Base-by-base conservation (phyloP, 768 basidiomycete genomes). In the Chiua virens region DNA sequence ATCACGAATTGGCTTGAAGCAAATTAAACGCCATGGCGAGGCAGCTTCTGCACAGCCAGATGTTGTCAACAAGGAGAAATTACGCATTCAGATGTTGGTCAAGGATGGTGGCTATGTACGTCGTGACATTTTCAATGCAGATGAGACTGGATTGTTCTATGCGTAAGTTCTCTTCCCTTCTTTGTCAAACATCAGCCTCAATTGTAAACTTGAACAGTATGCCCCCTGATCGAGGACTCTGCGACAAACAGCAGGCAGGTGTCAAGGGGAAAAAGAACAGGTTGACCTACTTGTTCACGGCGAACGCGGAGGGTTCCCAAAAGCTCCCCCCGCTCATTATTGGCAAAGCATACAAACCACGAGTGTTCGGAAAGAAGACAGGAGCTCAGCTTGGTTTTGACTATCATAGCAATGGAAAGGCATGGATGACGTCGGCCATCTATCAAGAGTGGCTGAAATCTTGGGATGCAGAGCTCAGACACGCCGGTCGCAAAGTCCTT, bases 121-220 rank as follows among this genome's bases (percentile, higher is more conserved):
- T 9, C 44, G 50, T 17, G 70, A 75, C 49, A 40, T 70, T 17
- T 75, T 67, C 37, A 75, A 75, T 53, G 64, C 69, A 59, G 73
- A 75, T 50, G 65, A 74, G 46, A 68, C 68, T 2, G 63, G 68
- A 0, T 55, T 71, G 8, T 73, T 71, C 50, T 73, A 66, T 64
- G 68, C 39, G 61, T 72, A 47, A 11, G 60, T 53, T 39, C 35
- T 35, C 11, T 35, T 4, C 25, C 4, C 4, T 27, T 1, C 48
- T 23, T 21, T 42, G n/a, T 23, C 14, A n/a, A 22, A 22, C 23
- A 27, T 45, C 25, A 47, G 21, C 40, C 17, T 34, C 27, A 46
- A 27, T n/a, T 9, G 10, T 35, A 4, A 37, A 35, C 43, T 22
- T 20, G 9, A 18, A 15, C 23, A 47, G 50, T 0, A 38, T 48